Evolutionary conservation across 192 early-diverging fungal species (phyloP).

Genomic region (Gamsiella multidivaricata): DNA sequence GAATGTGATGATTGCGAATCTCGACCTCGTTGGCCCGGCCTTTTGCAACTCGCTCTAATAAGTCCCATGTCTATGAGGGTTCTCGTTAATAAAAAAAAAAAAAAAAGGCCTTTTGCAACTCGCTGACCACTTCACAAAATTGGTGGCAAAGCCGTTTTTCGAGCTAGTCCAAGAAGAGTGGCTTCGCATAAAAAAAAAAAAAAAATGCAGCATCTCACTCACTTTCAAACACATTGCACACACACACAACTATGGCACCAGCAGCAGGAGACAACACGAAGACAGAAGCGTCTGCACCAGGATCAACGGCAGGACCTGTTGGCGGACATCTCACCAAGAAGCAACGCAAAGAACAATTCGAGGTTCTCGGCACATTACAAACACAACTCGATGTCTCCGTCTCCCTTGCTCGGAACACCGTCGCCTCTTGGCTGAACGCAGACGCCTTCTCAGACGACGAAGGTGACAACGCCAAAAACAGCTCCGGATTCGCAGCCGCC

Average conservation of each 20-base stretch:
- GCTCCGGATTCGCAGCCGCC: constrained; percentile 8
- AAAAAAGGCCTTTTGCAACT: no score
- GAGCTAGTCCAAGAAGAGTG: no score
- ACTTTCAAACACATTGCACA: no score
- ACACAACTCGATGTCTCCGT: constrained; percentile 67
- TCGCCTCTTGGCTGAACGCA: constrained; percentile 62
- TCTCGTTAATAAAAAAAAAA: no score
- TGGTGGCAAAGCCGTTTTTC: no score
- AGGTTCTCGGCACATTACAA: constrained; percentile 55
- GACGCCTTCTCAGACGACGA: constrained; percentile 55
- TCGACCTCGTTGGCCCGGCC: no score
- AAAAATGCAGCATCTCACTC: no score
- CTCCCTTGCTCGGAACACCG: constrained; percentile 53
- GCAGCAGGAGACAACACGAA: not conserved
- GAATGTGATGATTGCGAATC: no score
- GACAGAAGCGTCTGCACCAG: no score
- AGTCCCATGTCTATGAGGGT: no score
- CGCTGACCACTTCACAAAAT: no score
- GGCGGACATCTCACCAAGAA: constrained; percentile 47
- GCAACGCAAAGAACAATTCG: constrained; percentile 56
- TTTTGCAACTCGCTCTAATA: no score
- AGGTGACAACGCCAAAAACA: constrained; percentile 22
- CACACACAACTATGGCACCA: not conserved
- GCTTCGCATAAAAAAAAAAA: not conserved
- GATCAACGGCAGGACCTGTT: constrained; percentile 7